Evolutionary conservation across 768 basidiomycete species (phyloP).

Genomic region (Termitomyces sp.): DNA sequence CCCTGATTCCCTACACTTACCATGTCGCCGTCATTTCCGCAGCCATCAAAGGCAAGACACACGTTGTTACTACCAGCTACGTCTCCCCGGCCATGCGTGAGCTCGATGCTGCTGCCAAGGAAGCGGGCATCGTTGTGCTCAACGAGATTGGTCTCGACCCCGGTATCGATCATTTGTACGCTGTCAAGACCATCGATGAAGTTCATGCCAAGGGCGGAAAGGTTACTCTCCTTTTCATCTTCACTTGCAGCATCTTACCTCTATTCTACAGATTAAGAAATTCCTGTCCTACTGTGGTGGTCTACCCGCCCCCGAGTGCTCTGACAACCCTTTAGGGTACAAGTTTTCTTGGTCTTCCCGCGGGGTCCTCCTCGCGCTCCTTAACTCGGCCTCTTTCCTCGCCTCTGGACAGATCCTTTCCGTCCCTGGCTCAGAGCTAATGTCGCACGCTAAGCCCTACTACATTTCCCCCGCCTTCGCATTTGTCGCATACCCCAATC

Average conservation of each 20-base stretch:
- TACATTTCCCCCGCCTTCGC: constrained; percentile 94
- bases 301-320: constrained; percentile 86
- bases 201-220: constrained; percentile 94
- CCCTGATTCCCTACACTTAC: constrained; percentile 92
- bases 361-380: constrained; percentile 90
- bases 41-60: constrained; percentile 81
- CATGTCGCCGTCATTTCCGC: constrained; percentile 89
- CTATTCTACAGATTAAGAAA: constrained; percentile 58
- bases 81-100: constrained; percentile 88
- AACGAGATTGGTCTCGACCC: constrained; percentile 99
- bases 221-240: constrained; percentile 31
- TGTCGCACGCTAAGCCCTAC: constrained; percentile 89
- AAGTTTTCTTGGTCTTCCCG: constrained; percentile 99
- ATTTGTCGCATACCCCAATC: constrained; percentile 96
- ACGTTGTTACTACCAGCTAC: constrained; percentile 96
- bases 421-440: constrained; percentile 77
- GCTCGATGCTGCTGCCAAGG: constrained; percentile 73
- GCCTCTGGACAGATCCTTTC: constrained; percentile 56
- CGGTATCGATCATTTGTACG: constrained; percentile 91
- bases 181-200: constrained; percentile 89
- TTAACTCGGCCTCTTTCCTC: constrained; percentile 84
- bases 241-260: neutral
- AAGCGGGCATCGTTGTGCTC: constrained; percentile 89
- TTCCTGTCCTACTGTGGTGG: constrained; percentile 97
- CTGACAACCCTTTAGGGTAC: constrained; percentile 95